A percentile compares a stretch with the other conserved stretches of the same genome.
Evolutionary conservation across 495 filamentous ascomycete species (phyloP).

Genomic region (Trichoderma erinaceum): DNA sequence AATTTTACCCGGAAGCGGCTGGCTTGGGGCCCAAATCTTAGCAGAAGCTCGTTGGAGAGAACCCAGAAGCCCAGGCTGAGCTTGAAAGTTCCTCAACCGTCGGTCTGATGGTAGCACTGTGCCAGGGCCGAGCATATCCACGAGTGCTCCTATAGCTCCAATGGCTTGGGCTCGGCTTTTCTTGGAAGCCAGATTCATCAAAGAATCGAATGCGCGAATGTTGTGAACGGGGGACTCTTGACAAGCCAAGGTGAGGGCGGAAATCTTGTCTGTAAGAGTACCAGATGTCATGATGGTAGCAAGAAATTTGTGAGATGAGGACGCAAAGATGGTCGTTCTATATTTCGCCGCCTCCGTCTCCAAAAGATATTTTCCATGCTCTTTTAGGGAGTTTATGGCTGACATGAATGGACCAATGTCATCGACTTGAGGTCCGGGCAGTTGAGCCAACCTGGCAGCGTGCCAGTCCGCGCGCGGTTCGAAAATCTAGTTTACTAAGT

Average conservation of each 20-base stretch:
- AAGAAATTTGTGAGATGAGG: constrained; percentile 88
- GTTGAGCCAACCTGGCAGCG: constrained; percentile 51
- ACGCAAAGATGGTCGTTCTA: constrained; percentile 49
- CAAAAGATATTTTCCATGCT: constrained; percentile 66
- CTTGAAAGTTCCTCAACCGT: constrained; percentile 70
- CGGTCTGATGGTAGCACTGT: constrained; percentile 75
- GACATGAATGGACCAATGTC: constrained; percentile 46
- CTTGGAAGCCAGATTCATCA: constrained; percentile 76
- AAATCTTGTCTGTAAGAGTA: constrained; percentile 94
- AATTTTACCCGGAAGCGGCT: constrained; percentile 62
- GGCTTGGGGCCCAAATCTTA: constrained; percentile 56
- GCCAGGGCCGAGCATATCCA: constrained; percentile 87
- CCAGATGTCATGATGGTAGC: constrained; percentile 94
- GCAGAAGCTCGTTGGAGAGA: constrained; percentile 52
- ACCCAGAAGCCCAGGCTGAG: constrained; percentile 67
- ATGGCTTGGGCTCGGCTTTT: constrained; percentile 89
- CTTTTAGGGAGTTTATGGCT: constrained; percentile 64
- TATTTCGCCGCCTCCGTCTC: constrained; percentile 61
- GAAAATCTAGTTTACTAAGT: constrained; percentile 49
- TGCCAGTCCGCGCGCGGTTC: constrained; percentile 84
- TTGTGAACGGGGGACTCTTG: constrained; percentile 96
- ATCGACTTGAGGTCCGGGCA: constrained; percentile 43
- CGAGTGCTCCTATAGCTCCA: constrained; percentile 82
- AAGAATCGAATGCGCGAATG: constrained; percentile 74
- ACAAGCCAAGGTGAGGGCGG: constrained; percentile 83